phyloP scores from a whole-genome alignment of 495 filamentous ascomycete genomes.

The Penicillium paradoxum region DNA sequence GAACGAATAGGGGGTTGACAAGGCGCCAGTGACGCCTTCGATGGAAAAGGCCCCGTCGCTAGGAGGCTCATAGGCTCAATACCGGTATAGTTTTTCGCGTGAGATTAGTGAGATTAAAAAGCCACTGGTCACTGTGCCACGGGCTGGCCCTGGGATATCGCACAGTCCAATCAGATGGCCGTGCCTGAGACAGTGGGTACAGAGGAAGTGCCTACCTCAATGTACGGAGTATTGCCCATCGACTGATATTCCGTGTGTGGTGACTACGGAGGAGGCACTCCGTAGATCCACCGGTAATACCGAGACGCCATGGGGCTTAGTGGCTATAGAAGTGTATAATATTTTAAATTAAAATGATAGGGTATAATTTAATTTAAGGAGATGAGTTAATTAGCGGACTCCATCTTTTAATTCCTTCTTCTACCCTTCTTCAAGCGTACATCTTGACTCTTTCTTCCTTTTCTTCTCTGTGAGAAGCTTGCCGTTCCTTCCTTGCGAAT shows the following conservation, averaged over 20 bases:
- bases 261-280: too few species aligned
- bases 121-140: background rate
- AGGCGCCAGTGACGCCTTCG: background rate
- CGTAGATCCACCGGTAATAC: constrained; percentile 3
- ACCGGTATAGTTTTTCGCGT: background rate
- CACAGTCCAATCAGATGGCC: background rate
- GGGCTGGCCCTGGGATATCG: background rate
- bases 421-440: constrained; percentile 18
- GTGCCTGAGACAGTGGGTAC: constrained; percentile 14
- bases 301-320: background rate
- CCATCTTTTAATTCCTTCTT: constrained; percentile 18
- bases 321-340: background rate
- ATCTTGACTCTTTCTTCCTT: constrained; percentile 19
- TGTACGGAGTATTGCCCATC: background rate
- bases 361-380: constrained; percentile 1
- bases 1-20: background rate
- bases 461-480: constrained; percentile 30
- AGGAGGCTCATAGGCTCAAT: background rate
- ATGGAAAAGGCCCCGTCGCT: background rate
- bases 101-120: constrained; percentile 4
- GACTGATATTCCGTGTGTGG: too few species aligned
- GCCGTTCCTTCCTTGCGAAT: constrained; percentile 46
- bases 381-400: constrained; percentile 16
- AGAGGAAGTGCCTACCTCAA: too few species aligned
- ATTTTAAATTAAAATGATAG: constrained; percentile 1